phyloP scores from a whole-genome alignment of 208 protist species.

The Zelonia costaricensis region DNA sequence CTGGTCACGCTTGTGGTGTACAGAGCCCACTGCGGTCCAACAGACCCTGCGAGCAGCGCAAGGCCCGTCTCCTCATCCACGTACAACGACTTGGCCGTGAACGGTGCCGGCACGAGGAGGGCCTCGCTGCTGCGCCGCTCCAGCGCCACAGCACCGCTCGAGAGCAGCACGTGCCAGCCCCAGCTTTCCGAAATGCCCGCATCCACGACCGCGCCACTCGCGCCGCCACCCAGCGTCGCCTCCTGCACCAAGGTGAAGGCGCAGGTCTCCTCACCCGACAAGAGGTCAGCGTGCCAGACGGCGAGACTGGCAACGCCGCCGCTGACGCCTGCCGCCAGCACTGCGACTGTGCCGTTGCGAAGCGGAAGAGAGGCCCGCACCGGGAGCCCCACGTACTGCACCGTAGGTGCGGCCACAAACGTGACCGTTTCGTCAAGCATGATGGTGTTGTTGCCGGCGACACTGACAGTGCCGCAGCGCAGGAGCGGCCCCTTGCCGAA shows the following conservation, averaged over 20 bases:
- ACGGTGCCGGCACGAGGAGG: constrained; percentile 1
- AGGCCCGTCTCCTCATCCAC: constrained; percentile 6
- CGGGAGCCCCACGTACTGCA: not conserved
- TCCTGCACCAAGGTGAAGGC: not conserved
- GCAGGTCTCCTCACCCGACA: not conserved
- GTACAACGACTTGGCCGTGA: constrained; percentile 7
- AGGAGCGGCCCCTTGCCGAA: not conserved
- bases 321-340: not conserved
- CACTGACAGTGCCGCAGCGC: not conserved
- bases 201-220: not conserved
- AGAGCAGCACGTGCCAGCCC: constrained; percentile 11
- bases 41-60: not conserved
- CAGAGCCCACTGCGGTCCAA: constrained; percentile 1
- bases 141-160: not conserved
- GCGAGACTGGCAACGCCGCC: not conserved
- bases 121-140: not conserved
- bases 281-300: not conserved
- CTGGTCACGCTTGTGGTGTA: constrained; percentile 7
- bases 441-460: not conserved
- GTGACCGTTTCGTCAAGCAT: not conserved
- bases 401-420: not conserved
- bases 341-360: constrained; percentile 9
- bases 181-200: constrained; percentile 7
- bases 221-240: not conserved
- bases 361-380: not conserved